Base-by-base conservation (phyloP, 371 early-diverging fungal genomes). In the Apophysomyces trapeziformis region DNA sequence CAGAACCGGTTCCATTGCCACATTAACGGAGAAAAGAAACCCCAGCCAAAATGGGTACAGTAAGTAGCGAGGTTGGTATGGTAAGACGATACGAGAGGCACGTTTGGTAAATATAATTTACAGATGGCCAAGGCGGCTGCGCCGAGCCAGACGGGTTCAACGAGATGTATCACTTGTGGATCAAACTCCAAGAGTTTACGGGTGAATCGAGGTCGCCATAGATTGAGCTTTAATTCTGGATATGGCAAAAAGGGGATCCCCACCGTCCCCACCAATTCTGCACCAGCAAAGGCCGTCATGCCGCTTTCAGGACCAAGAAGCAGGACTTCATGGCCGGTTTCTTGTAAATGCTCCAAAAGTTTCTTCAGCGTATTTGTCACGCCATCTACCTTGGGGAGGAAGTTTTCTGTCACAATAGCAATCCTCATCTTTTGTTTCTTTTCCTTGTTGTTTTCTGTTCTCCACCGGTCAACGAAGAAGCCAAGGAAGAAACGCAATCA, bases 321-420 rank as follows among this genome's bases (percentile, higher is more conserved):
- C 50, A 80, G 39, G 0, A 78, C 84, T 47, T 79, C 61, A 60
- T 83, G 80, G 0, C 68, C 72, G 13, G 57, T 67, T 2, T 39
- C 58, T 56, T 74, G 58, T 1, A 83, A 62, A 65, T 83, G 79
- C 56, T 83, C 81, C 1, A 83, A 66, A 11, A 83, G 50, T 0
- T 75, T 67, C 16, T 75, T 73, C 18, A 80, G 60, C 46, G 84
- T 83, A 35, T 81, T 71, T 26, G 84, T 83, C 14, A 83, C 84
- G 11, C 84, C 84, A 61, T 83, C 84, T 13, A 83, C 81, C 69
- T 83, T 83, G 16, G 84, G 84, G 26, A 80, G 60, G 43, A 80
- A 83, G 50, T 83, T 80, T 39, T 83, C 81, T 4, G 84, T 83
- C 41, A 80, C 72, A 21, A 83, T 76, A 45, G 81, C 81, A 62